Evolutionary conservation across 345 rosid species (phyloP), one percentile per base, ranked within the genome.

Genomic region (Lumnitzera racemosa): DNA sequence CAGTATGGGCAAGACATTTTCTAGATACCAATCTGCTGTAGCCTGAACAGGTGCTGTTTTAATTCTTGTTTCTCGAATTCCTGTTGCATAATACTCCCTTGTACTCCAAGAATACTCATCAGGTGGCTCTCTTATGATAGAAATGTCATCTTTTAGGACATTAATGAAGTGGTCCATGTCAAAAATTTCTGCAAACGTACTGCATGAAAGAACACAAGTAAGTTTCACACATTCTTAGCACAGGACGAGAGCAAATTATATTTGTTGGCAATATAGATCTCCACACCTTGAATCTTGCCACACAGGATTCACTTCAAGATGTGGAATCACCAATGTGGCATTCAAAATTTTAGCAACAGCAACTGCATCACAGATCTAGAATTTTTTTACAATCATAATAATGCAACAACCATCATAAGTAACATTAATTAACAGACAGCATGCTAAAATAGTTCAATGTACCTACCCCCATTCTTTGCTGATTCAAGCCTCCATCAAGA

Each of bases 401-500:
- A 36, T 36, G 43, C 9, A 36, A 53, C 25, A 36, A 53, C 25
- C 51, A 16, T 7, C 46, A 12, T 14, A 53, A 49, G 47, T 9
- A 46, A 36, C 24, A 36, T 53, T 48, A 47, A 31, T 27, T 46
- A 41, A 14, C 56, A 52, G 62, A 31, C 3, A 24, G 36, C 46
- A 7, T 10, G 13, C 11, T 27, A 25, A 25, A 49, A 57, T 17
- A 15, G 63, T 54, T 12, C 14, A 31, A 54, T 11, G n/a, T 56
- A 78, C 87, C 72, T 57, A 94, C 97, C 71, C 97, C 97, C 96
- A 90, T 90, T 71, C 99, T 80, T 69, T 90, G 99, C 79, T 94
- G 99, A 76, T 94, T 94, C 63, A 94, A 63, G 58, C 99, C 99
- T 36, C 99, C 99, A 75, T 94, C 97, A 61, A 94, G 96, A 68